Conservation (phyloP, 805 yeast genomes). For the Candida rishiriensis region DNA sequence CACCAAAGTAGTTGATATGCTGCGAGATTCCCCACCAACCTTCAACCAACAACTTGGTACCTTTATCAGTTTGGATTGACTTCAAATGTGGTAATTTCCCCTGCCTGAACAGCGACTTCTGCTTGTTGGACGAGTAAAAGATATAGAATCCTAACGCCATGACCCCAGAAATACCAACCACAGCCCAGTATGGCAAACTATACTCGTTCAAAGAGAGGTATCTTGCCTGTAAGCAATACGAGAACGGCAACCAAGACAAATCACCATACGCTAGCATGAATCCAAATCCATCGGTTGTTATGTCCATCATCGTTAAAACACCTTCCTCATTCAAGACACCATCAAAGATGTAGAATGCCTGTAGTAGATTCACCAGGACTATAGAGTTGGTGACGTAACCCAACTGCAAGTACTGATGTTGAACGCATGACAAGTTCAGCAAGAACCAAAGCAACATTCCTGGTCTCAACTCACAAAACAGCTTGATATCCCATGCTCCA, state of each 20-base stretch:
- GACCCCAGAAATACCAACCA: conserved; percentile 39
- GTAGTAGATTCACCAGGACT: conserved; percentile 61
- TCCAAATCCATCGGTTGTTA: conserved; percentile 95
- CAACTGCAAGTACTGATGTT: conserved; percentile 63
- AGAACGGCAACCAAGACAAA: conserved; percentile 85
- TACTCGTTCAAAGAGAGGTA: conserved; percentile 65
- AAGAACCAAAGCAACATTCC: conserved; percentile 86
- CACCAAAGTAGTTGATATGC: conserved; percentile 94
- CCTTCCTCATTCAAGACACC: conserved; percentile 93
- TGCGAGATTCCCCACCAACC: conserved; percentile 97
- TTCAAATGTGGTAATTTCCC: conserved; percentile 69
- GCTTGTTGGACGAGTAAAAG: conserved; percentile 79
- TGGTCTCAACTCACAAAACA: conserved; percentile 92
- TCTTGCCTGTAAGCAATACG: conserved; percentile 83
- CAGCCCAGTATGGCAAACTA: conserved; percentile 41
- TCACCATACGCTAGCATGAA: conserved; percentile 96
- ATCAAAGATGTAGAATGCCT: conserved; percentile 81
- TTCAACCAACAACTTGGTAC: conserved; percentile 74
- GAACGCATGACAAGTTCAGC: conserved; percentile 73
- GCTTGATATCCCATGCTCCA: conserved; percentile 80
- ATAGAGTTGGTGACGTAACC: conserved; percentile 71
- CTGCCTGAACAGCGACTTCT: conserved; percentile 77
- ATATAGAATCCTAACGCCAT: conserved; percentile 64
- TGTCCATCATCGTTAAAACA: conserved; percentile 88
- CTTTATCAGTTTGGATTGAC: conserved; percentile 67